Base-by-base conservation (phyloP, 495 filamentous ascomycete species). In the Tuber indicum region DNA sequence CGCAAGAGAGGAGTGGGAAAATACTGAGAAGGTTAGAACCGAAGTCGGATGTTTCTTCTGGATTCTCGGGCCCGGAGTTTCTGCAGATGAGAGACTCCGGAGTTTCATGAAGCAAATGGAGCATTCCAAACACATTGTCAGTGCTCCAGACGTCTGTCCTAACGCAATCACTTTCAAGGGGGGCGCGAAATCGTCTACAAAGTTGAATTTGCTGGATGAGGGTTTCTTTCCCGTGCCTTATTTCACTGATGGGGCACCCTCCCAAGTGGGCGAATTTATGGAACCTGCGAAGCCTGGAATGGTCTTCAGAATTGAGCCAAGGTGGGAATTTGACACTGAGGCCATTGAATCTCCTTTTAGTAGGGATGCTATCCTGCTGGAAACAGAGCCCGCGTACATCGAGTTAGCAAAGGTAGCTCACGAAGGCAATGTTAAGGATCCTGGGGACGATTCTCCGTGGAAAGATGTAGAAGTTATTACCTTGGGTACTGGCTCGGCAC, bases 401-500 rank as follows among this genome's bases (percentile, higher is more conserved):
- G 73, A 83, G 7, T 83, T 92, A 45, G 90, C 89, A 19, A 77
- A 82, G 21, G 80, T 84, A 46, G 90, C 89, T 16, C 86, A 82
- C 47, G 66, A 85, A 8, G 85, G 84, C 52, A 79, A 90, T 84
- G 21, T 81, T 76, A 7, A 83, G 76, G 72, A 84, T 86, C 42
- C 70, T 1, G 85, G 85, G 16, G 77, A 86, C 74, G 86, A 88
- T 75, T 87, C 94, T 26, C 91, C 91, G 23, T 88, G 91, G 75
- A 86, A 87, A 62, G 90, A 97, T 81, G 89, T 90, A 12, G 95
- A 98, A 81, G 88, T 99, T 74, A 90, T 94, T 75, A 87, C 93
- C 0, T 88, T 99, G 8, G 96, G 96, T 3, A 99, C 96, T 4
- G 96, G 96, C 16, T 97, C 94, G 5, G 91, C 94, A 17, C 77